Evolutionary conservation across 345 rosid genomes (phyloP).

Genomic region (Populus tremula): DNA sequence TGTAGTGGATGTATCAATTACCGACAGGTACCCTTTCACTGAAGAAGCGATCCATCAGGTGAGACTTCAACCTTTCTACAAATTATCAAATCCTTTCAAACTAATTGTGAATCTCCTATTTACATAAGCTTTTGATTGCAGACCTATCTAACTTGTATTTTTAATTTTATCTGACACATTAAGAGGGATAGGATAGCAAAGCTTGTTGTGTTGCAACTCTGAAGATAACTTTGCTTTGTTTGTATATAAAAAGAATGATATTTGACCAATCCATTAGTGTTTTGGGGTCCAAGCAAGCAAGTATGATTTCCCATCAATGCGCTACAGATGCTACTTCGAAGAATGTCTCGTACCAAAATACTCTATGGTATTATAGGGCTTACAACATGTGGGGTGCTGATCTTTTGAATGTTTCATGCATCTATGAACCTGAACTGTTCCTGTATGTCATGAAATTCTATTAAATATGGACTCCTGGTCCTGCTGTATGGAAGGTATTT

Average conservation of each 20-base stretch:
- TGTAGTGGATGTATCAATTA: too few relatives aligned
- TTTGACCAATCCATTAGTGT: background rate
- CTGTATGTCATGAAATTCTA: background rate
- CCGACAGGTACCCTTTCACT: slow-evolving; percentile 73
- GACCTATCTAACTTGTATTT: background rate
- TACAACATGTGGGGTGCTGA: background rate
- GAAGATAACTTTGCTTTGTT: background rate
- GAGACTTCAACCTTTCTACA: background rate
- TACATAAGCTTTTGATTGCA: background rate
- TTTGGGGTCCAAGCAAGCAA: background rate
- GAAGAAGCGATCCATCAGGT: slow-evolving; percentile 92
- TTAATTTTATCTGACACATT: slow-evolving; percentile 42
- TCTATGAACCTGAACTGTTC: background rate
- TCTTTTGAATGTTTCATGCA: background rate
- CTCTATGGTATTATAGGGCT: background rate
- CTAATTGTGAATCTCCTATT: background rate
- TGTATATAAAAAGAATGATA: background rate
- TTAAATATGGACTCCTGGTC: background rate
- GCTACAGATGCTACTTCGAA: background rate
- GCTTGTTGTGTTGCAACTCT: slow-evolving; percentile 69
- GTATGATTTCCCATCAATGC: background rate
- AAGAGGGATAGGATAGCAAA: slow-evolving; percentile 72
- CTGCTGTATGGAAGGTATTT: background rate
- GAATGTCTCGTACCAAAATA: background rate
- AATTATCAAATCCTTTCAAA: background rate